A percentile compares a stretch with the other conserved stretches of the same genome.
These are phyloP conservation scores for Copromyces sp. DNA, from an alignment of 495 filamentous ascomycete genomes.

Conservation along the genomic window DNA sequence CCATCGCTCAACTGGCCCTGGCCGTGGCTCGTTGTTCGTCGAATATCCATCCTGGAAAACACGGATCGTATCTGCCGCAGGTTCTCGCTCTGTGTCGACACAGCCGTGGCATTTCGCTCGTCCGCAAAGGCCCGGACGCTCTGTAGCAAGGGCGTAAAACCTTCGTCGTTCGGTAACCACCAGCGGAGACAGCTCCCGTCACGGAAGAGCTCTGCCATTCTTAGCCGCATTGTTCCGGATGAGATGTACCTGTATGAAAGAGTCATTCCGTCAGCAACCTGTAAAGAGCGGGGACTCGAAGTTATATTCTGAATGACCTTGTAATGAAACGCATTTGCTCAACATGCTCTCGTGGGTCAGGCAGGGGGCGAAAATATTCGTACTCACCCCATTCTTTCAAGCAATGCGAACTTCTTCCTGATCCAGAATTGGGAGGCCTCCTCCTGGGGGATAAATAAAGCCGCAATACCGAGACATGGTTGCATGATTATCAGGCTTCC, in stretches of 20 bases:
- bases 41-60: constrained; percentile 42
- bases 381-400: constrained; percentile 78
- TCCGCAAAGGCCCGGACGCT: constrained; percentile 68
- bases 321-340: not conserved
- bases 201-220: constrained; percentile 63
- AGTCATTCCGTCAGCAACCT: not conserved
- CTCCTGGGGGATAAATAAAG: constrained; percentile 68
- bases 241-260: constrained; percentile 60
- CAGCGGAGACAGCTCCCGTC: constrained; percentile 59
- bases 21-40: not conserved
- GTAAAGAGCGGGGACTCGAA: not conserved
- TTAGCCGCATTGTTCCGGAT: constrained; percentile 58
- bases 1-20: not conserved
- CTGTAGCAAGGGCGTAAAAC: constrained; percentile 57
- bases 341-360: not conserved
- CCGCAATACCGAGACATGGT: constrained; percentile 63
- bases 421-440: constrained; percentile 69
- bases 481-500: constrained; percentile 65
- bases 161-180: constrained; percentile 83
- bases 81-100: constrained; percentile 53
- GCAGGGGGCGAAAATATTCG: not conserved
- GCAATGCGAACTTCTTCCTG: constrained; percentile 62
- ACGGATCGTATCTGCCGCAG: constrained; percentile 68
- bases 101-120: constrained; percentile 53
- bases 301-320: not conserved